Evolutionary conservation across 176 grass and related monocot genomes (phyloP), one percentile per base, ranked within the genome.

Genomic region (Aegilops bicornis): DNA sequence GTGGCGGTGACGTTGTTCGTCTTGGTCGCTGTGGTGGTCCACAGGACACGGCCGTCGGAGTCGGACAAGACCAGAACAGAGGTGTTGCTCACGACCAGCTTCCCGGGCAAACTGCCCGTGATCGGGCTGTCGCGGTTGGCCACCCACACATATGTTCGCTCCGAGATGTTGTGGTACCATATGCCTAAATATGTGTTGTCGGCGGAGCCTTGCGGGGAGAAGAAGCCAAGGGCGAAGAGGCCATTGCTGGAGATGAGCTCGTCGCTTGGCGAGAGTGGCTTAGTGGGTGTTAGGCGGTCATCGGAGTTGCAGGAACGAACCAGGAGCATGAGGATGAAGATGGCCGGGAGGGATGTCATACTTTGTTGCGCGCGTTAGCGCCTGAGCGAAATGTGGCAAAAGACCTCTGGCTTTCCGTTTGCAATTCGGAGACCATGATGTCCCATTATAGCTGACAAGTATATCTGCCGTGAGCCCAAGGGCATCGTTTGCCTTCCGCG

Each of bases 211-310:
- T 50, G 64, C 6, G 43, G 79, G 22, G 88, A 70, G 91, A 90
- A 86, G 79, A 93, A 91, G 25, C 92, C 92, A 2, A 93, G 33
- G 29, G 69, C 83, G 35, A 93, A 93, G 83, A 24, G n/a, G 47
- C 89, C 69, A 19, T 42, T 80, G 0, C 72, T 25, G 7, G 89
- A 93, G 59, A 91, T 13, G 48, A 93, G 77, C 60, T 65, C 64
- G 24, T 77, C 75, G 5, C 47, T 37, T 2, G 68, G 7, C n/a
- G 77, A 79, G 33, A 90, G 86, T 42, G 43, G 73, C 62, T 88
- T 69, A 7, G 81, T 77, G 19, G 71, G 54, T 20, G 65, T 85
- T 60, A 93, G 70, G 15, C 87, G 76, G 43, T 89, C 91, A 73
- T 73, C 15, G 17, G 85, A 82, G 69, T 47, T 63, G 19, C 81